A percentile compares a stretch with the other conserved stretches of the same genome.
These are phyloP conservation scores for Penicillium herquei DNA, from an alignment of 495 filamentous ascomycete genomes.

Conservation along the genomic window DNA sequence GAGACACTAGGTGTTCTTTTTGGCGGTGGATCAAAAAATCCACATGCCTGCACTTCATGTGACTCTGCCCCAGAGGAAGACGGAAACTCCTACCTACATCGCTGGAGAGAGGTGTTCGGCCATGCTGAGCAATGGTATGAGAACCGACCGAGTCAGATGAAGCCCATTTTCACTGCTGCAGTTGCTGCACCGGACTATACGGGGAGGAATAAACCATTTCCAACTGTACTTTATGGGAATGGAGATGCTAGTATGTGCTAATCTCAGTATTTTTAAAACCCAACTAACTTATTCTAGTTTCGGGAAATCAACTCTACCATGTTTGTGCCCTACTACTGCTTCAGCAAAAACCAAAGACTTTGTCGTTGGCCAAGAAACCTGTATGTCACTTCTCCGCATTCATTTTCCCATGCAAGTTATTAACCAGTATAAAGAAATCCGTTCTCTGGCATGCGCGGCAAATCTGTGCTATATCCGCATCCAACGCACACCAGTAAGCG, in stretches of 20 bases:
- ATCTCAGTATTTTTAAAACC: background rate
- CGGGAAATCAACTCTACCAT: constrained; percentile 46
- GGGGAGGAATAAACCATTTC: constrained; percentile 24
- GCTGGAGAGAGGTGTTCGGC: constrained; percentile 36
- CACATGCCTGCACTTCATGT: constrained; percentile 17
- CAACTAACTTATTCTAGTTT: constrained; percentile 20
- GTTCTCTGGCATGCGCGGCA: constrained; percentile 46
- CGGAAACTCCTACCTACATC: constrained; percentile 20
- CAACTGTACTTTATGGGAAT: constrained; percentile 40
- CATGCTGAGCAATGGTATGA: constrained; percentile 39
- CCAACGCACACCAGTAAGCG: constrained; percentile 33
- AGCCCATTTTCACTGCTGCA: constrained; percentile 27
- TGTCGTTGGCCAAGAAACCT: constrained; percentile 21
- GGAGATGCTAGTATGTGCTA: constrained; percentile 34
- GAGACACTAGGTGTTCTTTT: constrained; percentile 37
- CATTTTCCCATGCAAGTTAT: background rate
- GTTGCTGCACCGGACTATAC: constrained; percentile 8
- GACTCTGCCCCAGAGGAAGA: constrained; percentile 22
- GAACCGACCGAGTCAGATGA: constrained; percentile 40
- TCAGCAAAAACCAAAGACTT: constrained; percentile 33
- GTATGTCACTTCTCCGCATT: constrained; percentile 6
- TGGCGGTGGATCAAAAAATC: constrained; percentile 10
- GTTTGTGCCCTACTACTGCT: constrained; percentile 39
- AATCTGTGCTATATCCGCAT: constrained; percentile 46
- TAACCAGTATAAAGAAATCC: constrained; percentile 22